Percentiles rank a stretch among this genome's conserved stretches.
These are phyloP conservation scores for Claviceps africana DNA, from an alignment of 2,329 filamentous ascomycete genomes.

Conservation along the genomic window DNA sequence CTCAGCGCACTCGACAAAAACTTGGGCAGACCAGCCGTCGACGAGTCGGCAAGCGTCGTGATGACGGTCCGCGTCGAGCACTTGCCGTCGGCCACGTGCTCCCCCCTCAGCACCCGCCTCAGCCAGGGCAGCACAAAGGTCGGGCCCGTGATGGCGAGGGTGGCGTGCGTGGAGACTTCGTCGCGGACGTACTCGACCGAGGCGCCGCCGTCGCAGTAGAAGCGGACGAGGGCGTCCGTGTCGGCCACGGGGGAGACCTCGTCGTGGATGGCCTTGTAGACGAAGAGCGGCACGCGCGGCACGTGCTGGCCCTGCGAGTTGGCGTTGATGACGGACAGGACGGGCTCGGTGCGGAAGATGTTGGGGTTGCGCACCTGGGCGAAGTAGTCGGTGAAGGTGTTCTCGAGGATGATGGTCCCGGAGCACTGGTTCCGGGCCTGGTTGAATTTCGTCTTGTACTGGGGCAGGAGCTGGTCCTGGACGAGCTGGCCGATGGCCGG, in stretches of 20 bases:
- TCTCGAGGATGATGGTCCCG: background rate
- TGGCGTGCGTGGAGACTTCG: background rate
- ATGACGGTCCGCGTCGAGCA: background rate
- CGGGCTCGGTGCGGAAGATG: background rate
- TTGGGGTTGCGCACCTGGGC: background rate
- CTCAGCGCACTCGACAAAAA: background rate
- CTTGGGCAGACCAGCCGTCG: background rate
- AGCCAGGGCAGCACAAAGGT: background rate
- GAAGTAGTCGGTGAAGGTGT: background rate
- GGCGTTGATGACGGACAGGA: background rate
- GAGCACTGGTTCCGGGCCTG: background rate
- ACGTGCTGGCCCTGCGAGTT: background rate
- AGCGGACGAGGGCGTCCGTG: background rate
- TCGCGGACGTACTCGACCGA: conserved; percentile 1
- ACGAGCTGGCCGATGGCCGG: conserved; percentile 6
- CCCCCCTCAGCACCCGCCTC: background rate
- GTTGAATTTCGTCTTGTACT: conserved; percentile 3
- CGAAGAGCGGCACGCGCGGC: conserved; percentile 1
- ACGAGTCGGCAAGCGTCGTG: background rate
- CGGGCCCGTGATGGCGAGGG: background rate
- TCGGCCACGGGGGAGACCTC: background rate
- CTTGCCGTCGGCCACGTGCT: background rate
- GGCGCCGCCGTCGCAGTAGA: conserved; percentile 2
- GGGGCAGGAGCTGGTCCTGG: conserved; percentile 8
- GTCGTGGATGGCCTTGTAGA: conserved; percentile 1